Evolutionary conservation across 192 early-diverging fungal genomes (phyloP), one percentile per base, ranked within the genome.

Genomic region (Gonapodya sp.): DNA sequence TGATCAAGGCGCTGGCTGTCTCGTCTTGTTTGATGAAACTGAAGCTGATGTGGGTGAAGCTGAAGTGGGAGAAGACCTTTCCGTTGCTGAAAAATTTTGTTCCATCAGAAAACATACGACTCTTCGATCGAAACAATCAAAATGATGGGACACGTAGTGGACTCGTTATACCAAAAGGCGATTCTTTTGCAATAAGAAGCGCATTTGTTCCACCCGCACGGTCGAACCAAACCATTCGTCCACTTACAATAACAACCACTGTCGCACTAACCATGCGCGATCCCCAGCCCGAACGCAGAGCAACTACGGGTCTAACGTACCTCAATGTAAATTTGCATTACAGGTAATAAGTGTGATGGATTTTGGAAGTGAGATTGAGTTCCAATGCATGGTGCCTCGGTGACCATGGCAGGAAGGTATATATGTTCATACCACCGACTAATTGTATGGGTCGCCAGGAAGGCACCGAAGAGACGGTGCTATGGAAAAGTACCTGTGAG

Each of bases 1-100:
- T 77, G 98, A 99, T 84, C 98, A 99, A 88, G 97, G 96, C 36
- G 95, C 94, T 31, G 97, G 97, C 34, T 96, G 94, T 80, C 84
- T 99, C 84, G 92, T 96, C 78, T 92, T 99, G 0, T 98, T 97
- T 89, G 96, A 98, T 35, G 95, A 96, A 73, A 88, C 90, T 36
- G 89, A 89, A 81, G 88, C 89, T 79, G 96, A 98, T 86, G 93
- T 94, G 84, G 87, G 90, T 89, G 2, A 1, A 72, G 35, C n/a
- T n/a, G 18, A 82, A 24, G 2, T 30, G 31, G 31, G 30, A 31
- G 0, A 37, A 1, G 30, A 14, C n/a, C n/a, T n/a, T n/a, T n/a
- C n/a, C n/a, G n/a, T n/a, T n/a, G n/a, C n/a, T n/a, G n/a, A n/a
- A 33, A 77, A 32, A 18, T 81, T 30, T 1, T 73, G 1, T 8